phyloP scores from a whole-genome alignment of 2,329 filamentous ascomycete species.

The Monosporascus sp. region DNA sequence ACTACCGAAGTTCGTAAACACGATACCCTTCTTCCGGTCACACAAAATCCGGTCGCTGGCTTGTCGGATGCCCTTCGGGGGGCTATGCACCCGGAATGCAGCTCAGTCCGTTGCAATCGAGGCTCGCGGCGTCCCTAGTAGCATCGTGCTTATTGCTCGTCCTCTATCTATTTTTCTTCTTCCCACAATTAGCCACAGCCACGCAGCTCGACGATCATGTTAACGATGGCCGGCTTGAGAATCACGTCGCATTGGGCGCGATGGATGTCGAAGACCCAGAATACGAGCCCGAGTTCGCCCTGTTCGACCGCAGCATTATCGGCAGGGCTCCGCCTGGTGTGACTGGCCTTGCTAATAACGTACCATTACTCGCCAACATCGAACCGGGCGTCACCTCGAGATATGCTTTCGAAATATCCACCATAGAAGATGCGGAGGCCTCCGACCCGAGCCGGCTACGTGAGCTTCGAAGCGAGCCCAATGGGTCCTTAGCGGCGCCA shows the following conservation, averaged over 20 bases:
- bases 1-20: too few species aligned
- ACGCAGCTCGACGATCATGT: conserved; percentile 38
- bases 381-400: conserved; percentile 55
- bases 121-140: conserved; percentile 61
- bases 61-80: conserved; percentile 27
- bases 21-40: not conserved
- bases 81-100: conserved; percentile 47
- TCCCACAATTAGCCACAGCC: conserved; percentile 57
- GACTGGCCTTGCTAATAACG: conserved; percentile 59
- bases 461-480: conserved; percentile 20
- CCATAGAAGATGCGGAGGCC: conserved; percentile 39
- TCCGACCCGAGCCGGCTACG: conserved; percentile 10
- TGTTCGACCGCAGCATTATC: conserved; percentile 58
- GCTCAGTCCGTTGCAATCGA: conserved; percentile 65
- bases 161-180: conserved; percentile 56
- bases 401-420: conserved; percentile 58
- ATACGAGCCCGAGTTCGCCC: conserved; percentile 58
- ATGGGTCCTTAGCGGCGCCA: conserved; percentile 10
- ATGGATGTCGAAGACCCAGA: conserved; percentile 18
- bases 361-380: conserved; percentile 53
- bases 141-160: conserved; percentile 55
- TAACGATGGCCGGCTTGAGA: conserved; percentile 13
- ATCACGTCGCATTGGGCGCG: conserved; percentile 12
- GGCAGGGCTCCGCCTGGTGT: conserved; percentile 53
- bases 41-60: conserved; percentile 9